A percentile compares a stretch with the other conserved stretches of the same genome.
These are phyloP conservation scores for Tetrahymena borealis DNA, from an alignment of 73 alveolate species.

Conservation along the genomic window DNA sequence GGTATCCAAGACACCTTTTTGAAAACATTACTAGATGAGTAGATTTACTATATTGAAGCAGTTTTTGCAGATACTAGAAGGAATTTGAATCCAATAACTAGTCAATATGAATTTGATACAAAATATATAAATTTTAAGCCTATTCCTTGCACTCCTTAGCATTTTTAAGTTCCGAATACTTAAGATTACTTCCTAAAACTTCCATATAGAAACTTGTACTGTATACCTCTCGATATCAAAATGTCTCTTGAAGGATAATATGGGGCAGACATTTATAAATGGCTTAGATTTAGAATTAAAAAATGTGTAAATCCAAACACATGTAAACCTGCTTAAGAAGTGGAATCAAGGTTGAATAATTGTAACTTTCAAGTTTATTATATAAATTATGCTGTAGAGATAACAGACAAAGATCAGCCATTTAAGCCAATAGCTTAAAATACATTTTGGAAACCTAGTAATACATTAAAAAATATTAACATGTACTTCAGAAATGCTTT, in stretches of 20 bases:
- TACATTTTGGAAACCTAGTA: background rate
- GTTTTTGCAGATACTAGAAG: background rate
- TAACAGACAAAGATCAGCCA: background rate
- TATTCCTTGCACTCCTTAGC: background rate
- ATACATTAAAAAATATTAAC: background rate
- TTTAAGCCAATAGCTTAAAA: background rate
- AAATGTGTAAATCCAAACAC: background rate
- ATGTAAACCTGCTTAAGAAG: background rate
- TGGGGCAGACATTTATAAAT: background rate
- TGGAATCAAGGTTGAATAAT: background rate
- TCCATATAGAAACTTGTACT: background rate
- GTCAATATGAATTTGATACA: background rate
- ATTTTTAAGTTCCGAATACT: background rate
- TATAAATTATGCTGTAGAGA: background rate
- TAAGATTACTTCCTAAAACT: background rate
- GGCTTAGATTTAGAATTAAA: background rate
- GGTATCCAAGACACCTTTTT: background rate
- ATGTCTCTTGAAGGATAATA: background rate
- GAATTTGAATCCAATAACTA: background rate
- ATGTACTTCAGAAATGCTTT: background rate
- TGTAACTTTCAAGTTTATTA: background rate
- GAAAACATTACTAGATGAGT: background rate
- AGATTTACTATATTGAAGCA: background rate
- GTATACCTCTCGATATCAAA: background rate
- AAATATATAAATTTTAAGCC: background rate